phyloP scores from a whole-genome alignment of 2,329 filamentous ascomycete genomes.

The Penicillium sp. region DNA sequence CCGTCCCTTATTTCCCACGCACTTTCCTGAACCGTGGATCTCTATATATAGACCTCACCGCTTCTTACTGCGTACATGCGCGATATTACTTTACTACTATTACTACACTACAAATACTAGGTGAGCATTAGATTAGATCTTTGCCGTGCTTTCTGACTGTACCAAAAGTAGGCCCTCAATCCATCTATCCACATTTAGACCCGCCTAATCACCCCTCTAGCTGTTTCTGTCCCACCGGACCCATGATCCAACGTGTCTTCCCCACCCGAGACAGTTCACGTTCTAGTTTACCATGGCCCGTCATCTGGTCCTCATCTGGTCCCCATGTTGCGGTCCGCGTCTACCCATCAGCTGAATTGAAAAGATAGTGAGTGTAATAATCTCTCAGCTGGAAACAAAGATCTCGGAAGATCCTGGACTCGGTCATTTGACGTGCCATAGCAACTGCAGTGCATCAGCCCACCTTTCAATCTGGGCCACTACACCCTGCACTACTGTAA shows the following conservation, averaged over 20 bases:
- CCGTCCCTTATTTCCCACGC: slow-evolving; percentile 3
- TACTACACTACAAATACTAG: neutral
- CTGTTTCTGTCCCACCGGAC: slow-evolving; percentile 9
- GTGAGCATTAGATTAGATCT: neutral
- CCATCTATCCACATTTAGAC: too few species aligned
- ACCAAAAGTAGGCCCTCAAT: neutral
- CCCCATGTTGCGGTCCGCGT: slow-evolving; percentile 12
- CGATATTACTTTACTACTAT: neutral
- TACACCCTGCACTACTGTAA: neutral
- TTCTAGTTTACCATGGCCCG: neutral
- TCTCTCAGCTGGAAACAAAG: neutral
- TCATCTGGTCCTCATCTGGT: slow-evolving; percentile 18
- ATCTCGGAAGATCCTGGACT: neutral
- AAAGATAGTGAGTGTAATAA: neutral
- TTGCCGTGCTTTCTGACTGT: neutral
- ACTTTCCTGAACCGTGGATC: neutral
- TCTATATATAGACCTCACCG: slow-evolving; percentile 1
- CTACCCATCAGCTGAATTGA: slow-evolving; percentile 2
- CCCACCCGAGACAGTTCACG: slow-evolving; percentile 5
- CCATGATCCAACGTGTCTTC: slow-evolving; percentile 18
- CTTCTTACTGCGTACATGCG: neutral
- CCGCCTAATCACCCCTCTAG: neutral
- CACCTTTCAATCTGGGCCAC: slow-evolving; percentile 13
- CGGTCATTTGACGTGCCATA: neutral
- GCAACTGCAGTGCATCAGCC: neutral